phyloP scores from a whole-genome alignment of 306 rosid genomes.

The Adenanthera pavonina region DNA sequence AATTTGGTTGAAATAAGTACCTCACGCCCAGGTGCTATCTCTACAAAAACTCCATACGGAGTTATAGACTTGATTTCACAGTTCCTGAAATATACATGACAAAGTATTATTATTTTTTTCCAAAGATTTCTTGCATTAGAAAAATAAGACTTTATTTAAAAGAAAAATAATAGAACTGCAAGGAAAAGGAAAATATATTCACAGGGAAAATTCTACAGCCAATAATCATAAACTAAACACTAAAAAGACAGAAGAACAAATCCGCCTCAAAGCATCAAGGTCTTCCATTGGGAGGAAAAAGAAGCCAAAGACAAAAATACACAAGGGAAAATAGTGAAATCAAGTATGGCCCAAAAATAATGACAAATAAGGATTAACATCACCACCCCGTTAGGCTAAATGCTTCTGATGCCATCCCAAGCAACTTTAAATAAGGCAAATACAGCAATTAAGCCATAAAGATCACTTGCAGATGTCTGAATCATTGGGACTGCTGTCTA shows the following conservation, averaged over 20 bases:
- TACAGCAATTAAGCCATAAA: conserved; percentile 2
- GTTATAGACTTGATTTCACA: conserved; percentile 87
- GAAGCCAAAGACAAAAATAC: neutral
- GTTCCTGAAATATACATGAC: conserved; percentile 57
- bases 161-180: conserved; percentile 7
- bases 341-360: neutral
- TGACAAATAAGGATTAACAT: neutral
- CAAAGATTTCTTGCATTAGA: conserved; percentile 21
- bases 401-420: neutral
- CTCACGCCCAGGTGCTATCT: conserved; percentile 98
- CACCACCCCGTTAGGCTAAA: neutral
- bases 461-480: conserved; percentile 26
- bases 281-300: neutral
- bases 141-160: neutral
- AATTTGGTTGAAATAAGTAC: conserved; percentile 51
- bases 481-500: neutral
- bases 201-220: neutral
- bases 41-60: conserved; percentile 87
- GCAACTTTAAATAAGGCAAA: conserved; percentile 11
- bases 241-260: neutral
- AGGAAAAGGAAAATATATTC: neutral
- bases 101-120: conserved; percentile 8
- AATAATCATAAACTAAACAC: neutral
- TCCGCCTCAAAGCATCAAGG: conserved; percentile 11
- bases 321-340: neutral